Evolutionary conservation across 768 basidiomycete species (phyloP), one percentile per base, ranked within the genome.

Genomic region (Peribolospora kevripleyi): DNA sequence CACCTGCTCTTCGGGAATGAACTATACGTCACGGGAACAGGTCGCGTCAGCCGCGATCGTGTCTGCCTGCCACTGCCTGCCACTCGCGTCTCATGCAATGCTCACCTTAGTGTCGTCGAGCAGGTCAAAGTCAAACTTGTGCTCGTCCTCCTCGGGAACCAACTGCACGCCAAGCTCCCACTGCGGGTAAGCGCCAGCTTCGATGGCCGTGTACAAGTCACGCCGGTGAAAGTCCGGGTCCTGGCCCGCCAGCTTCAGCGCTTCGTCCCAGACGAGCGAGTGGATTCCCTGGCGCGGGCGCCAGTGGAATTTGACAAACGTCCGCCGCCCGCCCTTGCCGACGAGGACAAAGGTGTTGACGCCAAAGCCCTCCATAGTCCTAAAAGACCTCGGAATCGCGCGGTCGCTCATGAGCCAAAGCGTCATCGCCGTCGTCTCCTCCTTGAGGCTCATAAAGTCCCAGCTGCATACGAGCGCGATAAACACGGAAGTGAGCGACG

Each of bases 211-310:
- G 47, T 4, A 75, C 3, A 90, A 68, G 63, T 90, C 85, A 63
- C 86, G 81, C 41, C 84, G 76, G 59, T 87, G 85, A 68, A 83
- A 90, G 66, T 88, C 85, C 9, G 87, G 85, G 66, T 90, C 86
- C 65, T 86, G 83, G 0, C 83, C 82, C 11, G 60, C 58, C 47
- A 90, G 74, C 65, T 88, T 88, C 57, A 90, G 70, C 0, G 82
- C 82, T 61, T 93, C 87, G 58, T 91, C 86, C 85, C 87, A 91
- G 5, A 81, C 70, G 11, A 90, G 69, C 55, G 77, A 80, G 64
- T 87, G 82, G 2, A 82, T 81, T 25, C 85, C 85, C 11, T 87
- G 74, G 42, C 80, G 75, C 13, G 85, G 77, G 45, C 75, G 76
- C 71, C 77, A 82, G 66, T 87, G 83, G 65, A 86, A 88, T 66